A percentile compares a stretch with the other conserved stretches of the same genome.
These are phyloP conservation scores for Aspergillus heteromorphus DNA, from an alignment of 495 filamentous ascomycete genomes.

Conservation along the genomic window DNA sequence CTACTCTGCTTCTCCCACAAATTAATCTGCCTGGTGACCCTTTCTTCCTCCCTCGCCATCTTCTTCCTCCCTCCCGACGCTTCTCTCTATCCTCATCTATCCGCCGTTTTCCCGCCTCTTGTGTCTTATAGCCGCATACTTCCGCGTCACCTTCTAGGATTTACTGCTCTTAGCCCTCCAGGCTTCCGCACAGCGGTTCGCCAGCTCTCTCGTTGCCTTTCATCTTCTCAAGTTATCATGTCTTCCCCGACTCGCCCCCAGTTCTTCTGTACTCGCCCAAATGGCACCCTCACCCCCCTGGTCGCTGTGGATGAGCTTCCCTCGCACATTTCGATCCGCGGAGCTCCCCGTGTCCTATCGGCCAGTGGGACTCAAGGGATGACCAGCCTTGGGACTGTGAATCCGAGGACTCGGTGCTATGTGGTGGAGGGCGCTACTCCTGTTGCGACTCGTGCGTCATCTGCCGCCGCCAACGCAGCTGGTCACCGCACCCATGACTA, in stretches of 20 bases:
- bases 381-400: conserved; percentile 38
- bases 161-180: neutral
- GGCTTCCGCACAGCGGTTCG: neutral
- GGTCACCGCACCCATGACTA: conserved; percentile 14
- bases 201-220: neutral
- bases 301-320: conserved; percentile 63
- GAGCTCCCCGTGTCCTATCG: conserved; percentile 28
- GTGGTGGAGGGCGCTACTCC: conserved; percentile 26
- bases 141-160: neutral
- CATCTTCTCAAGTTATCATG: conserved; percentile 11
- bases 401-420: conserved; percentile 27
- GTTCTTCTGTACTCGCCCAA: conserved; percentile 53
- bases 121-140: conserved; percentile 1
- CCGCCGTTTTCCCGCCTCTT: neutral
- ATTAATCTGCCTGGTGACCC: conserved; percentile 6
- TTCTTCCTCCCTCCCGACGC: conserved; percentile 8
- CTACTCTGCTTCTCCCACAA: conserved; percentile 3
- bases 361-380: conserved; percentile 39
- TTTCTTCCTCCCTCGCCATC: conserved; percentile 6
- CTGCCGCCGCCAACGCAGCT: neutral
- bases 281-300: conserved; percentile 56
- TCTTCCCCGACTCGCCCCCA: conserved; percentile 27
- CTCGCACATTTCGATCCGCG: conserved; percentile 27
- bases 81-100: conserved; percentile 4
- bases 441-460: conserved; percentile 7